Percentiles rank a stretch among this genome's conserved stretches.
Conservation (phyloP, 2,329 filamentous ascomycete species). For the Chrysoporthe cubensis region DNA sequence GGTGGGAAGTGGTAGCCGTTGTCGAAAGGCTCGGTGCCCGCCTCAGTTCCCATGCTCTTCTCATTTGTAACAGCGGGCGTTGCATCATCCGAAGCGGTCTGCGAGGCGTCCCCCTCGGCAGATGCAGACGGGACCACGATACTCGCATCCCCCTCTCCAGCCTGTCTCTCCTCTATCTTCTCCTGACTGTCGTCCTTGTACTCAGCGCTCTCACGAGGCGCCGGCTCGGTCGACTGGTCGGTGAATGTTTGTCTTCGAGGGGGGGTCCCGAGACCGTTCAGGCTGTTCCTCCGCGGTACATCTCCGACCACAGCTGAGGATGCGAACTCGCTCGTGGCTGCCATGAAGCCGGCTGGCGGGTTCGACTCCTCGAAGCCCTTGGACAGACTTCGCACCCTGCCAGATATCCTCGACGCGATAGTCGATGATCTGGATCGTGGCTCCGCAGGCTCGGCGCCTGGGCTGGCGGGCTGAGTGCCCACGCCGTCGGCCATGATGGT, state of each 20-base stretch:
- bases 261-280: constrained; percentile 3
- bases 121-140: constrained; percentile 3
- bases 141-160: background rate
- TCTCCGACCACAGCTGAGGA: constrained; percentile 41
- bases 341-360: constrained; percentile 51
- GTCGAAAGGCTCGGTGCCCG: constrained; percentile 50
- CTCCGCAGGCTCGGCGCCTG: constrained; percentile 11
- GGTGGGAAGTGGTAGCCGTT: constrained; percentile 70
- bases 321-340: constrained; percentile 51
- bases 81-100: constrained; percentile 32
- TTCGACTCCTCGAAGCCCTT: constrained; percentile 49
- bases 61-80: constrained; percentile 34
- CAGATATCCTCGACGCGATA: constrained; percentile 24
- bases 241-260: constrained; percentile 18
- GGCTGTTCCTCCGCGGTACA: constrained; percentile 22
- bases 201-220: constrained; percentile 16
- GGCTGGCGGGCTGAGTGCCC: constrained; percentile 14
- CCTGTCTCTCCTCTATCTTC: background rate
- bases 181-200: background rate
- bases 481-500: constrained; percentile 5
- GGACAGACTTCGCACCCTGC: constrained; percentile 31
- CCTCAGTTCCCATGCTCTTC: constrained; percentile 29
- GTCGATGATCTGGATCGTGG: constrained; percentile 29
- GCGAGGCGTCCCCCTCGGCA: constrained; percentile 9
- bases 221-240: constrained; percentile 16